Conservation (phyloP, 768 basidiomycete species). For the Collybia sp. region DNA sequence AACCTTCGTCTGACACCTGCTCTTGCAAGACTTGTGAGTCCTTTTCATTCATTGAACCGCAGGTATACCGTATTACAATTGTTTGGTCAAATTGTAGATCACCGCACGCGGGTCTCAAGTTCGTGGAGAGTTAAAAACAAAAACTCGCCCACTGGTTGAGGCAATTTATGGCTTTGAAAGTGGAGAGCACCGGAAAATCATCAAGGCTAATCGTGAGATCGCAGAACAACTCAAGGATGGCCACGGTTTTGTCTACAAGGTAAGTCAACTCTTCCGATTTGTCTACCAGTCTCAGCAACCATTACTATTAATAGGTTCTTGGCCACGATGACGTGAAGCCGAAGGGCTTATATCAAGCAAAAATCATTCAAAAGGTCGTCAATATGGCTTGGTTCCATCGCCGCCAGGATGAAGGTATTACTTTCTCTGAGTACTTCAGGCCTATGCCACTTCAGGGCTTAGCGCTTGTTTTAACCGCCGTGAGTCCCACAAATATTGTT, state of each 20-base stretch:
- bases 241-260: neutral
- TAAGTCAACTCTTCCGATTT: too few species aligned
- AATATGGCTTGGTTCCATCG: constrained; percentile 16
- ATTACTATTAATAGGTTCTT: neutral
- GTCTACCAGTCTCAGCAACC: too few species aligned
- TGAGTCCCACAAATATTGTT: neutral
- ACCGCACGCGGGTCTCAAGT: constrained; percentile 11
- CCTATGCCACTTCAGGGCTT: constrained; percentile 9
- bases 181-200: constrained; percentile 9
- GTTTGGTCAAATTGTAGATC: constrained; percentile 9
- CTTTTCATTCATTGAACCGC: neutral
- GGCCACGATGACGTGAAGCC: constrained; percentile 2
- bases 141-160: constrained; percentile 10
- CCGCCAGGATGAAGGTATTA: constrained; percentile 14
- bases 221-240: constrained; percentile 8
- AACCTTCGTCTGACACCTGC: neutral
- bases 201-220: constrained; percentile 3
- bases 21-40: constrained; percentile 5
- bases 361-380: constrained; percentile 12
- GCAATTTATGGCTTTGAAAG: constrained; percentile 9
- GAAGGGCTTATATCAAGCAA: constrained; percentile 11
- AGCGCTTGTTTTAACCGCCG: constrained; percentile 8
- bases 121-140: constrained; percentile 17
- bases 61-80: neutral
- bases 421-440: constrained; percentile 7